phyloP scores from a whole-genome alignment of 345 rosid species.

The Eucalyptus grandis region DNA sequence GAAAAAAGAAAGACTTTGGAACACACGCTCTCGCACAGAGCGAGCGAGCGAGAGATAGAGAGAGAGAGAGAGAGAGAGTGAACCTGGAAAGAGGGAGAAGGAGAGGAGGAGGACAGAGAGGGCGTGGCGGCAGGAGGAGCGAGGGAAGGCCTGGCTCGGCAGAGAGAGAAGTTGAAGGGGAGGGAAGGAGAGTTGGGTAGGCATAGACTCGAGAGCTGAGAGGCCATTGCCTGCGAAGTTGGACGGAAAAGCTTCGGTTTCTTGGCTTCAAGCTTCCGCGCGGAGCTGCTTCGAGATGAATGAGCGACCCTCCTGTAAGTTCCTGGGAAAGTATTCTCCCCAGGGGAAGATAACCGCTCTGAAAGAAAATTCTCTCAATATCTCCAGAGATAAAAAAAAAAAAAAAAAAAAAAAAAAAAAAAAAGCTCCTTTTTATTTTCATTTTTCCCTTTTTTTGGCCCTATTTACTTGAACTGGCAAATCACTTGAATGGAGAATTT shows the following conservation, averaged over 20 bases:
- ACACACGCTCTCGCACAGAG: not conserved
- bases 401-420: no score
- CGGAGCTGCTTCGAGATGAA: not conserved
- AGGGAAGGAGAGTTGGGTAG: constrained; percentile 1
- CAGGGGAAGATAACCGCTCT: not conserved
- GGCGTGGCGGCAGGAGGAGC: constrained; percentile 26
- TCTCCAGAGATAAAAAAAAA: not conserved
- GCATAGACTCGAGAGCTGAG: constrained; percentile 15
- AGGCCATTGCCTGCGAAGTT: not conserved
- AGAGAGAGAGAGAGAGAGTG: not conserved
- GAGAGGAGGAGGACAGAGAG: constrained; percentile 24
- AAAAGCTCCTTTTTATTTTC: not conserved
- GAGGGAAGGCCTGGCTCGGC: constrained; percentile 7
- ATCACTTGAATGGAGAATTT: not conserved
- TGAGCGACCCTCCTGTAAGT: not conserved
- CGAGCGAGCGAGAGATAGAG: not conserved
- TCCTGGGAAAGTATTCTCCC: not conserved
- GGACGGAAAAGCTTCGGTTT: not conserved
- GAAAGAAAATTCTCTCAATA: not conserved
- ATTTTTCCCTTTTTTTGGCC: not conserved
- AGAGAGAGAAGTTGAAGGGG: not conserved
- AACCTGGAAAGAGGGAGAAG: constrained; percentile 27
- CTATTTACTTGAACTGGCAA: not conserved
- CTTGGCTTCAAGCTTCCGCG: not conserved
- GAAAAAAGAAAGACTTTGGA: not conserved